phyloP scores from a whole-genome alignment of 1,284 basidiomycete species.

The Boletus subluridellus region DNA sequence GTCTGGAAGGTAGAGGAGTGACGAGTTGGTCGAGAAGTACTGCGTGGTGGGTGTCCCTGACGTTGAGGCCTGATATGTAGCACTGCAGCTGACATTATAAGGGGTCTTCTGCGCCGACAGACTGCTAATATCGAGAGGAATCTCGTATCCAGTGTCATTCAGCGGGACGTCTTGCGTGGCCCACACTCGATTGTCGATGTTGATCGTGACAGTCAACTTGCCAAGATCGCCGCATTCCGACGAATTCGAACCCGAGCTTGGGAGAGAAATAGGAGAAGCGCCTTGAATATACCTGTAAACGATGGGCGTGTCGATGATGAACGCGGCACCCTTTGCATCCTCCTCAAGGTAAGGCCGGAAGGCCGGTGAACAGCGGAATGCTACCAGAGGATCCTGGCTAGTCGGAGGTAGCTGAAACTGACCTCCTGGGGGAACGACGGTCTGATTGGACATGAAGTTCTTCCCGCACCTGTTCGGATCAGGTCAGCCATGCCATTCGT shows the following conservation, averaged over 20 bases:
- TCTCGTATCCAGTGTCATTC: constrained; percentile 41
- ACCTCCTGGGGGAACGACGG: constrained; percentile 56
- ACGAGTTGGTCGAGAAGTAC: constrained; percentile 18
- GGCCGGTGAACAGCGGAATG: constrained; percentile 63
- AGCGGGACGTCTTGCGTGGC: constrained; percentile 47
- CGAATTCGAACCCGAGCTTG: constrained; percentile 23
- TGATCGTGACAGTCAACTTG: constrained; percentile 40
- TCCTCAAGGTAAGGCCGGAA: constrained; percentile 65
- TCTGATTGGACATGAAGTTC: constrained; percentile 53
- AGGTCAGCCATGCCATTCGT: not conserved
- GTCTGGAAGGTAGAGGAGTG: constrained; percentile 34
- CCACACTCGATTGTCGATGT: constrained; percentile 40
- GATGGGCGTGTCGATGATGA: constrained; percentile 60
- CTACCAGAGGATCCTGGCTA: constrained; percentile 53
- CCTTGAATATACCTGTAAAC: constrained; percentile 48
- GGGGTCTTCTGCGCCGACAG: constrained; percentile 17
- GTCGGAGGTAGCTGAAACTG: constrained; percentile 52
- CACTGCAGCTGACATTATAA: constrained; percentile 26
- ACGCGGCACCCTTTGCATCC: constrained; percentile 39
- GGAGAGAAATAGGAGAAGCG: constrained; percentile 44
- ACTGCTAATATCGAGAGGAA: constrained; percentile 21
- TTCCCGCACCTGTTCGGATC: constrained; percentile 56
- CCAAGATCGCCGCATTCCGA: constrained; percentile 8
- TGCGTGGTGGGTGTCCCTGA: constrained; percentile 7
- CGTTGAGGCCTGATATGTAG: constrained; percentile 17